Conservation (phyloP, 2,329 filamentous ascomycete genomes). For the Xylaria sp. region DNA sequence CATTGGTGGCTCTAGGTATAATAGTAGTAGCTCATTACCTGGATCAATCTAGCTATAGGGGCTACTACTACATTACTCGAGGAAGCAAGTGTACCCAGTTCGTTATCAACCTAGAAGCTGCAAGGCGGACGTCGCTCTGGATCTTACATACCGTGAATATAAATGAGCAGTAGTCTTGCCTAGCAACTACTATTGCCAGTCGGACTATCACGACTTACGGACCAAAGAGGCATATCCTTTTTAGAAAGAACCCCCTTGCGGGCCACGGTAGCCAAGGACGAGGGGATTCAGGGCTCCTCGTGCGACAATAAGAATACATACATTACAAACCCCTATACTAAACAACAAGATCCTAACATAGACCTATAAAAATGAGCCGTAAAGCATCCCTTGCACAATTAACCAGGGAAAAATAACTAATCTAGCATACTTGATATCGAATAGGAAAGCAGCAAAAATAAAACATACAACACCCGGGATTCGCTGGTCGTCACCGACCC, state of each 20-base stretch:
- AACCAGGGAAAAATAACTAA: background rate
- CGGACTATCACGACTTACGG: background rate
- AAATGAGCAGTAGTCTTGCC: background rate
- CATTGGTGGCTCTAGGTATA: too few relatives aligned
- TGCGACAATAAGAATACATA: conserved; percentile 1
- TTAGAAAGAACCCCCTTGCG: background rate
- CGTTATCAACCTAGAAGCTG: conserved; percentile 10
- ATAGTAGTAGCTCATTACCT: too few relatives aligned
- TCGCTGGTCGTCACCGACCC: too few relatives aligned
- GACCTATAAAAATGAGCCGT: background rate
- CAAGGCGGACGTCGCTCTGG: conserved; percentile 5
- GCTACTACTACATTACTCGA: conserved; percentile 7
- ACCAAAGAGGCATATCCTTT: background rate
- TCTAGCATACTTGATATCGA: background rate
- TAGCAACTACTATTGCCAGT: background rate
- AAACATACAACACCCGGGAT: too few relatives aligned
- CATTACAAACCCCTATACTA: background rate
- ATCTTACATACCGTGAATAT: conserved; percentile 2
- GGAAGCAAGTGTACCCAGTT: conserved; percentile 8
- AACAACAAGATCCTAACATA: background rate
- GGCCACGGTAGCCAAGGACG: background rate
- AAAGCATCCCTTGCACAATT: background rate
- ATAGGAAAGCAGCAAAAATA: background rate
- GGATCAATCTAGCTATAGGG: conserved; percentile 15
- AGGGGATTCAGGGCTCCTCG: background rate